A percentile compares a stretch with the other conserved stretches of the same genome.
Evolutionary conservation across 768 basidiomycete genomes (phyloP).

Genomic region (Leccinum variicolor): DNA sequence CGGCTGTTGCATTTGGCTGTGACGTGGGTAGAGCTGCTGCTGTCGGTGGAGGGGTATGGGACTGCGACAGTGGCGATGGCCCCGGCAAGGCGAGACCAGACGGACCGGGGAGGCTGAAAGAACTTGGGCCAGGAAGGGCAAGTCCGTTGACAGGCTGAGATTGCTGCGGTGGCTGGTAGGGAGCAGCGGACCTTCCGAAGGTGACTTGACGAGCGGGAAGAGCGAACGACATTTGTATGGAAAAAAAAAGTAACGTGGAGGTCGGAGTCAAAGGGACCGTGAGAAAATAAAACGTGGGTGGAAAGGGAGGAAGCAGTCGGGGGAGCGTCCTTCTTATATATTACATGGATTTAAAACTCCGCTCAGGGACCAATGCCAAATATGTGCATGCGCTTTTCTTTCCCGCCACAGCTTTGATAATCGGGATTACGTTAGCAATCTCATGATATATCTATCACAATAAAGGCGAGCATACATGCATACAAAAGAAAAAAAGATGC

Average conservation of each 20-base stretch:
- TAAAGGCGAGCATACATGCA: neutral
- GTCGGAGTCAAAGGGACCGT: slow-evolving; percentile 24
- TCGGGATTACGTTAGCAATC: neutral
- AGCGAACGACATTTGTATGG: slow-evolving; percentile 49
- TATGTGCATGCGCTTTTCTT: slow-evolving; percentile 17
- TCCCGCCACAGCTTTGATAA: slow-evolving; percentile 1
- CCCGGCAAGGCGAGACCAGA: slow-evolving; percentile 50
- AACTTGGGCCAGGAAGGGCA: slow-evolving; percentile 49
- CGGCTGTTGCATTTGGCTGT: slow-evolving; percentile 29
- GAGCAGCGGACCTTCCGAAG: slow-evolving; percentile 61
- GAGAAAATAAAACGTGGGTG: slow-evolving; percentile 29
- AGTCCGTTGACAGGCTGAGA: slow-evolving; percentile 48
- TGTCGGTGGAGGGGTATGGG: slow-evolving; percentile 32
- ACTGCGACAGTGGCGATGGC: slow-evolving; percentile 52
- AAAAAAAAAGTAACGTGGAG: slow-evolving; percentile 11
- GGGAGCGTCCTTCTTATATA: slow-evolving; percentile 27
- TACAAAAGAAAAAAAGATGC: slow-evolving; percentile 4
- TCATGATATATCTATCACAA: too few relatives aligned
- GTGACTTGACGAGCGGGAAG: slow-evolving; percentile 78
- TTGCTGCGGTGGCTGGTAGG: slow-evolving; percentile 41
- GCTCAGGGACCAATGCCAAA: slow-evolving; percentile 23
- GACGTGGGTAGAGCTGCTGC: slow-evolving; percentile 5
- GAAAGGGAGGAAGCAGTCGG: slow-evolving; percentile 18
- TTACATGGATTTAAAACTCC: slow-evolving; percentile 25
- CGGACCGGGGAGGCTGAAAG: slow-evolving; percentile 42